Evolutionary conservation across 768 basidiomycete genomes (phyloP), one percentile per base, ranked within the genome.

Genomic region (Cubamyces lactineus): DNA sequence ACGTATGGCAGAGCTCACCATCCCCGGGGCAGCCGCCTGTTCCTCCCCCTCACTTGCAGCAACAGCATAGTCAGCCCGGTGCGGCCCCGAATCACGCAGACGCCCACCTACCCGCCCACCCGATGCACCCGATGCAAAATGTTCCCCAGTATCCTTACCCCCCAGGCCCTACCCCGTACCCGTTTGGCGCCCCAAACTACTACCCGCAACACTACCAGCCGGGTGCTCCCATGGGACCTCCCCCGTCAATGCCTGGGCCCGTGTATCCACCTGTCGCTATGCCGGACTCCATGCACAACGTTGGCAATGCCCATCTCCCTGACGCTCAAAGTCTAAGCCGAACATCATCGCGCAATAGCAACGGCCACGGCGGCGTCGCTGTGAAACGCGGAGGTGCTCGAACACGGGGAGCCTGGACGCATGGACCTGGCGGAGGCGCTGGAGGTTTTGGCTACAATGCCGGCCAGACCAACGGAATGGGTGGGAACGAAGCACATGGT

Each of bases 361-460:
- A 74, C 63, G 73, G 73, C 4, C 67, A 68, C 48, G 63, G 69
- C 24, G 65, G 65, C 39, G 53, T 65, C 1, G 60, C 51, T 17
- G 64, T 61, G 24, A 73, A 78, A 70, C 68, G 73, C n/a, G 66
- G 68, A 19, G 69, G 59, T 16, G 64, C 69, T 17, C 65, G 61
- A 12, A 28, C 57, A 5, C 71, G 68, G 0, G 62, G 80, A 50
- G 74, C 80, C 21, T 91, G 89, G 88, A 90, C 83, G 70, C 89
- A 84, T 68, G 88, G 88, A 1, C 83, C 87, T 67, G 87, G 87
- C 13, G 72, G 83, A 39, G 77, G 84, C 17, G 78, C 79, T 66
- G 79, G 82, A 24, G 84, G 83, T 1, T 75, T 68, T 34, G 74
- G 62, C 55, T 72, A 74, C 39, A 74, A 73, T 46, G 68, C 68